Base-by-base conservation (phyloP, 805 yeast species). In the Pichia ethanolica region DNA sequence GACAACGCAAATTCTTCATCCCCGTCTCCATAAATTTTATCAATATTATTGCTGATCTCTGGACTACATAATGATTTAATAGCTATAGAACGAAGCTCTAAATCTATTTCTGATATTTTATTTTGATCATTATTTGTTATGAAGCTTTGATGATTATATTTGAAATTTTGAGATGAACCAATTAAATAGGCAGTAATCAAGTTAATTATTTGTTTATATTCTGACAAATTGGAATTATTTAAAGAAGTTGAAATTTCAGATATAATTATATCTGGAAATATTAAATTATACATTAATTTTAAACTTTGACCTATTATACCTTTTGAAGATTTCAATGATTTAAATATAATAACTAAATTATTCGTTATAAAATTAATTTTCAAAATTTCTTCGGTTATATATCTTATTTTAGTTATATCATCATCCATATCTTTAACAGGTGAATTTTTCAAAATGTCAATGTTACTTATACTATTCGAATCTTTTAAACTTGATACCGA, bases 31-130 rank as follows among this genome's bases (percentile, higher is more conserved):
- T 73, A 65, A 7, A 71, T 39, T 40, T 56, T 47, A 0, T 81
- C 81, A 48, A 77, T 64, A 36, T 68, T 71, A 13, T 35, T 26
- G 34, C 72, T 66, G 8, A 76, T 69, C 35, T 77, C 58, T 9
- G 79, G 62, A 45, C 69, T 68, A 1, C 80, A 73, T n/a, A 78
- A 54, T 1, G 75, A 53, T 40, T 74, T 60, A 4, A 76, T 62
- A 0, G 77, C 77, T 20, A 50, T 42, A 4, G 69, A 48, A 33
- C 74, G 50, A 1, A 57, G 43, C 13, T 57, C 59, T 7, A 57
- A 50, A 34, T 63, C 57, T 13, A 47, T 47, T 4, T 58, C 48
- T 5, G 57, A 47, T 7, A 48, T 6, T 39, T 48, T 30, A 1
- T n/a, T 9, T 3, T 28, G 13, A 11, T 34, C 42, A 9, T 48